These are phyloP conservation scores for Talaromyces rugulosus DNA, from an alignment of 2,329 filamentous ascomycete genomes.

Conservation along the genomic window DNA sequence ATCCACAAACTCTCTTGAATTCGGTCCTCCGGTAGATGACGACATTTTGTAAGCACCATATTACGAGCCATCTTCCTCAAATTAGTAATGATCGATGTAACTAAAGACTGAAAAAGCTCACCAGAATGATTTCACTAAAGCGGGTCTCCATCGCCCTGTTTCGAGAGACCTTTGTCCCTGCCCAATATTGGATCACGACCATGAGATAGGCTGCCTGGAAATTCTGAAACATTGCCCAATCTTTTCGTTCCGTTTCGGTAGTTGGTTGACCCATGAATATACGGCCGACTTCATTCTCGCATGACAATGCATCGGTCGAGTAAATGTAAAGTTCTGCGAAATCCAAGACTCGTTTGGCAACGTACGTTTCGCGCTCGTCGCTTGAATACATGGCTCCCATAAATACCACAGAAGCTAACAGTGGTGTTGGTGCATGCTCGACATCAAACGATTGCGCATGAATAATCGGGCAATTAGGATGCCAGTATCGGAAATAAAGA, in stretches of 20 bases:
- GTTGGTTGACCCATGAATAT: conserved; percentile 24
- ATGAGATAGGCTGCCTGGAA: conserved; percentile 43
- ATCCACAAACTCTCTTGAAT: conserved; percentile 40
- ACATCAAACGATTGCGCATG: conserved; percentile 40
- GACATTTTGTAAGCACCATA: conserved; percentile 33
- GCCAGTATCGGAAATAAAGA: conserved; percentile 44
- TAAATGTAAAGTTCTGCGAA: conserved; percentile 42
- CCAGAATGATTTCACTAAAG: conserved; percentile 41
- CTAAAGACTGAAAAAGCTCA: conserved; percentile 16
- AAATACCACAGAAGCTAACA: conserved; percentile 39
- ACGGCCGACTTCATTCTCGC: conserved; percentile 36
- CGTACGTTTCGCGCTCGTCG: conserved; percentile 33
- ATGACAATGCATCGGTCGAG: conserved; percentile 38
- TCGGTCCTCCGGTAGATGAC: conserved; percentile 35
- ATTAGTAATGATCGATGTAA: conserved; percentile 1
- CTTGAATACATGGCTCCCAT: conserved; percentile 45
- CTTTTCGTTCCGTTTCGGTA: conserved; percentile 20
- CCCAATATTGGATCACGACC: conserved; percentile 42
- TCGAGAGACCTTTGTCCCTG: conserved; percentile 33
- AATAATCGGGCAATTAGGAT: conserved; percentile 42
- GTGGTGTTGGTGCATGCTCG: conserved; percentile 30
- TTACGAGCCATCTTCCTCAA: conserved; percentile 33
- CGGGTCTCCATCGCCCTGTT: conserved; percentile 41
- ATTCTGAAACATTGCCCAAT: conserved; percentile 37
- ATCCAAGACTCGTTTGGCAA: conserved; percentile 39